Conservation (phyloP, 257 asterid genomes). For the Ballota nigra region DNA sequence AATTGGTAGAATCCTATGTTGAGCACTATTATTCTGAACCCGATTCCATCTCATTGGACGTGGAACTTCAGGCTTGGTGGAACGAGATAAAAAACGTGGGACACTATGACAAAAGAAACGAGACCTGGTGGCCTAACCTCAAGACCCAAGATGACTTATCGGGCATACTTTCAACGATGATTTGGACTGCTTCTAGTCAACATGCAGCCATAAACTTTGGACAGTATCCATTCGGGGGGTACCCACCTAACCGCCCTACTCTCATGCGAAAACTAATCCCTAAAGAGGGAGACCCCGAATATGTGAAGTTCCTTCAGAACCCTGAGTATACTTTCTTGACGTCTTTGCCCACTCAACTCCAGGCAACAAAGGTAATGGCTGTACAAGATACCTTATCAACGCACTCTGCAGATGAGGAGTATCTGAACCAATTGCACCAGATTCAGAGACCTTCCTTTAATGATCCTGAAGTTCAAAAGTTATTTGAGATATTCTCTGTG, state of each 20-base stretch:
- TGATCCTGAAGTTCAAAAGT: conserved; percentile 63
- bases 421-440: conserved; percentile 60
- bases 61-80: conserved; percentile 95
- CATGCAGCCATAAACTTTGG: conserved; percentile 97
- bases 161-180: conserved; percentile 60
- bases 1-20: conserved; percentile 73
- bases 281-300: conserved; percentile 42
- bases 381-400: conserved; percentile 88
- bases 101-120: conserved; percentile 62
- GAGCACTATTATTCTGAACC: conserved; percentile 65
- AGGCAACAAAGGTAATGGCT: conserved; percentile 94
- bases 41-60: conserved; percentile 53
- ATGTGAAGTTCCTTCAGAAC: conserved; percentile 56
- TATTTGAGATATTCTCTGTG: conserved; percentile 51
- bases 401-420: conserved; percentile 88
- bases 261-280: conserved; percentile 78
- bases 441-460: conserved; percentile 53
- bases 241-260: conserved; percentile 86
- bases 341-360: conserved; percentile 86
- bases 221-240: conserved; percentile 90
- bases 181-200: conserved; percentile 93
- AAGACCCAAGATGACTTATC: conserved; percentile 64
- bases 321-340: conserved; percentile 78
- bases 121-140: conserved; percentile 92
- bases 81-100: conserved; percentile 76